A percentile compares a stretch with the other conserved stretches of the same genome.
Conservation (phyloP, 352 stramenopile species). For the Pythium periplocum region DNA sequence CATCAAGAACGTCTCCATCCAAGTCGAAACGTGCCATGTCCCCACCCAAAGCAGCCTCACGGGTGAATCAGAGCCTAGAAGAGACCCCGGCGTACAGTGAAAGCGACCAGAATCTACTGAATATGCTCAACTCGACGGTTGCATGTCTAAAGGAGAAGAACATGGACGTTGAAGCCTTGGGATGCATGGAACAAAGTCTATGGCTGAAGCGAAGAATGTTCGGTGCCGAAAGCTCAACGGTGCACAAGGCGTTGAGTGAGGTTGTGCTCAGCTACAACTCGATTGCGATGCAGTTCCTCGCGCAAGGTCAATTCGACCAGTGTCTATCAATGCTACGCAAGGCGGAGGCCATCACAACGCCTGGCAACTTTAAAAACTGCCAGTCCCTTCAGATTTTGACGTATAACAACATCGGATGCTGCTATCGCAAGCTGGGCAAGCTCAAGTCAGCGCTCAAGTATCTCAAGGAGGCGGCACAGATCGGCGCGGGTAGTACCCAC, state of each 20-base stretch:
- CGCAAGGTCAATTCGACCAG: conserved; percentile 46
- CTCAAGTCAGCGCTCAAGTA: conserved; percentile 73
- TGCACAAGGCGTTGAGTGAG: conserved; percentile 48
- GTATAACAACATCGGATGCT: conserved; percentile 81
- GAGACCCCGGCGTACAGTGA: conserved; percentile 19
- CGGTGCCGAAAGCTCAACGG: conserved; percentile 46
- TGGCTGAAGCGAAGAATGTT: conserved; percentile 79
- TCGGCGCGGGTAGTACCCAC: conserved; percentile 44
- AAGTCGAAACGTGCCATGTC: conserved; percentile 6
- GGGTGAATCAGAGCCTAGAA: not conserved
- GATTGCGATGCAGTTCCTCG: conserved; percentile 67
- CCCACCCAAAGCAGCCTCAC: not conserved
- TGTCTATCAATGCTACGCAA: conserved; percentile 71
- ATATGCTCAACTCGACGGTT: conserved; percentile 68
- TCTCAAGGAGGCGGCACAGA: conserved; percentile 56
- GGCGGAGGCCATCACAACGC: conserved; percentile 57
- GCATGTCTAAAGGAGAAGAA: conserved; percentile 63
- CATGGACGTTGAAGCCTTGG: conserved; percentile 71
- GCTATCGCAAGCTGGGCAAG: conserved; percentile 73
- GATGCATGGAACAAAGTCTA: conserved; percentile 66
- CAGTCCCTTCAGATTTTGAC: conserved; percentile 76
- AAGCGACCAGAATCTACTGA: conserved; percentile 55
- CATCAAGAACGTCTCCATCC: conserved; percentile 18
- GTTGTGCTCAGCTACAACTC: conserved; percentile 75
- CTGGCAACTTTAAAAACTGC: conserved; percentile 57